Percentiles rank a stretch among this genome's conserved stretches.
These are phyloP conservation scores for Globisporangium solare DNA, from an alignment of 352 stramenopile species.

Conservation along the genomic window DNA sequence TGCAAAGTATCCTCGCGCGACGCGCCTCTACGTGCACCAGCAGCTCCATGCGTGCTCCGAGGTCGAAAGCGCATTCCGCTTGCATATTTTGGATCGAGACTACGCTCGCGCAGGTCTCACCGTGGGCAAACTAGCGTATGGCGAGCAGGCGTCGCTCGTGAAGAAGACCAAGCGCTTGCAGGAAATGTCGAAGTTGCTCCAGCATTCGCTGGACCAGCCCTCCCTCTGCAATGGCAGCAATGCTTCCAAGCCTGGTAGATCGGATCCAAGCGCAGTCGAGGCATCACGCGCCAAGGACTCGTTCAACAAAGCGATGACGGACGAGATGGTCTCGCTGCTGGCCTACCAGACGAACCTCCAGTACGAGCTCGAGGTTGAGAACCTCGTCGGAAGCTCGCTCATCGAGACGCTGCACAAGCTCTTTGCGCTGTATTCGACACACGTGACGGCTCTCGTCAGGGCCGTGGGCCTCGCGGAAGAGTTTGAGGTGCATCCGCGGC, in stretches of 20 bases:
- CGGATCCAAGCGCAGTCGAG: conserved; percentile 2
- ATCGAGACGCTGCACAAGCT: conserved; percentile 59
- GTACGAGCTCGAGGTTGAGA: conserved; percentile 23
- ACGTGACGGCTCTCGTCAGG: conserved; percentile 27
- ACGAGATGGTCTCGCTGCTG: conserved; percentile 41
- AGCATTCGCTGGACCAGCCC: conserved; percentile 8
- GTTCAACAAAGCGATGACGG: conserved; percentile 47
- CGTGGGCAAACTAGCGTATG: conserved; percentile 43
- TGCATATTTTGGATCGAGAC: conserved; percentile 20
- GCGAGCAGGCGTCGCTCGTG: conserved; percentile 34
- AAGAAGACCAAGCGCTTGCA: conserved; percentile 31
- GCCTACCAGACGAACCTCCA: conserved; percentile 40
- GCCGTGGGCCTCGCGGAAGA: conserved; percentile 37
- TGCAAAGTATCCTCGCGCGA: conserved; percentile 38
- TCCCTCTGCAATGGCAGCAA: neutral
- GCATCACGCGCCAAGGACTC: conserved; percentile 22
- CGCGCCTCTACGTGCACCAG: conserved; percentile 37
- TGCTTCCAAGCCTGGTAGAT: neutral
- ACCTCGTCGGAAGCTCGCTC: conserved; percentile 45
- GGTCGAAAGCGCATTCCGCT: conserved; percentile 26
- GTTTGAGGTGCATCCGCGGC: conserved; percentile 36
- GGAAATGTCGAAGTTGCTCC: conserved; percentile 30
- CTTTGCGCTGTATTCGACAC: conserved; percentile 38
- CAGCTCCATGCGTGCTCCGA: conserved; percentile 28
- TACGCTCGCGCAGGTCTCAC: conserved; percentile 27